A percentile compares a stretch with the other conserved stretches of the same genome.
Evolutionary conservation across 495 filamentous ascomycete species (phyloP).

Genomic region (Penicillium waksmanii): DNA sequence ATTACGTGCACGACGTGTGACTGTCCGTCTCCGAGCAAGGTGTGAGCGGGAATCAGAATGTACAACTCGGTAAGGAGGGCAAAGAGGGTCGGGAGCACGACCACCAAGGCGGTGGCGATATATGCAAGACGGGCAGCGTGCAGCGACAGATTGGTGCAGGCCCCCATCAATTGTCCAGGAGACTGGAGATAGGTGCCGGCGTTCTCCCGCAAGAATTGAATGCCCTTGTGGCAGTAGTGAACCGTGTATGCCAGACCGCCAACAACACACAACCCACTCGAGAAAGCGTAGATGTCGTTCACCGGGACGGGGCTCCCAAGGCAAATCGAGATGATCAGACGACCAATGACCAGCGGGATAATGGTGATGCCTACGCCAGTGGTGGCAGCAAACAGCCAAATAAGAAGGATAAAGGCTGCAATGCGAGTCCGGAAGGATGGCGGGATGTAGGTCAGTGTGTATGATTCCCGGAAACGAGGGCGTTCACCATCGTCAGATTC

Average conservation of each 20-base stretch:
- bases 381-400: constrained; percentile 93
- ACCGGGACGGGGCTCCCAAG: constrained; percentile 69
- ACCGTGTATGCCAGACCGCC: constrained; percentile 64
- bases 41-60: constrained; percentile 84
- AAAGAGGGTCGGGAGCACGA: constrained; percentile 83
- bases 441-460: constrained; percentile 85
- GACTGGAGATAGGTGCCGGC: constrained; percentile 39
- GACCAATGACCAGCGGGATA: constrained; percentile 84
- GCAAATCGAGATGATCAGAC: constrained; percentile 68
- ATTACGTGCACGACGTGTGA: constrained; percentile 83
- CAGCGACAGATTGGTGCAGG: constrained; percentile 20
- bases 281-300: constrained; percentile 97
- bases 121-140: constrained; percentile 60
- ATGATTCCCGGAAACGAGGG: constrained; percentile 64
- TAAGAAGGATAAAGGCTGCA: constrained; percentile 80
- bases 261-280: constrained; percentile 79
- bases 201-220: constrained; percentile 39
- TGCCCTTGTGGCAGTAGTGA: constrained; percentile 54
- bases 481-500: constrained; percentile 68
- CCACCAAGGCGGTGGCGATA: constrained; percentile 67
- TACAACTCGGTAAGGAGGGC: constrained; percentile 86
- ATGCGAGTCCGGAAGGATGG: constrained; percentile 81
- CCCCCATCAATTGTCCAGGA: constrained; percentile 29
- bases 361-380: constrained; percentile 89
- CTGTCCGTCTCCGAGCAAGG: constrained; percentile 61